phyloP scores from a whole-genome alignment of 495 filamentous ascomycete species.

The Annulohypoxylon moriforme region DNA sequence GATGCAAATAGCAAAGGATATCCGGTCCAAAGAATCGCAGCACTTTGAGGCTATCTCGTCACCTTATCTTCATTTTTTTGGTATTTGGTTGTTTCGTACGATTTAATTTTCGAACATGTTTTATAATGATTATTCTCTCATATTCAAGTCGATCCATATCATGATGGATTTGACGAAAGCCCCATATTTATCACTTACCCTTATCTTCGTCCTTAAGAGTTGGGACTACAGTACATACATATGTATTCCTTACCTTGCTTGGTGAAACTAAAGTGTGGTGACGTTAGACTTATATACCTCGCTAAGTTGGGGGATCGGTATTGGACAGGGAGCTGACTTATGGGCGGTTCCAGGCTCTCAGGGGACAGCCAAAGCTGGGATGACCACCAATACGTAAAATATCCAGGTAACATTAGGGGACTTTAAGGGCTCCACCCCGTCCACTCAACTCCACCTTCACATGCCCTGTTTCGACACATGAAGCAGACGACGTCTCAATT shows the following conservation, averaged over 20 bases:
- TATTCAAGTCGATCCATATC: not conserved
- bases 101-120: not conserved
- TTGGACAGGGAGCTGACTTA: not conserved
- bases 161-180: not conserved
- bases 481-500: slow-evolving; percentile 44
- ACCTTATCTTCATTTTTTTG: too few species aligned
- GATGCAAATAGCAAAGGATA: too few species aligned
- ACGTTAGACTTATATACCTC: not conserved
- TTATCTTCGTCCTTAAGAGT: not conserved
- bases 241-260: too few species aligned
- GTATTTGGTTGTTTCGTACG: not conserved
- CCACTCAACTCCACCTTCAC: slow-evolving; percentile 39
- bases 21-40: not conserved
- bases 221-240: not conserved
- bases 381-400: not conserved
- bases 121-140: not conserved
- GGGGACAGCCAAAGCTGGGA: not conserved
- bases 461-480: slow-evolving; percentile 30
- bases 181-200: not conserved
- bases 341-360: not conserved
- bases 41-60: not conserved
- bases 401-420: not conserved
- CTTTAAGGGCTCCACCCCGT: slow-evolving; percentile 14
- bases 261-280: not conserved
- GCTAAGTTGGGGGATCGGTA: not conserved